Conservation (phyloP, 1,139 yeast species). For the Maudiozyma humilis region DNA sequence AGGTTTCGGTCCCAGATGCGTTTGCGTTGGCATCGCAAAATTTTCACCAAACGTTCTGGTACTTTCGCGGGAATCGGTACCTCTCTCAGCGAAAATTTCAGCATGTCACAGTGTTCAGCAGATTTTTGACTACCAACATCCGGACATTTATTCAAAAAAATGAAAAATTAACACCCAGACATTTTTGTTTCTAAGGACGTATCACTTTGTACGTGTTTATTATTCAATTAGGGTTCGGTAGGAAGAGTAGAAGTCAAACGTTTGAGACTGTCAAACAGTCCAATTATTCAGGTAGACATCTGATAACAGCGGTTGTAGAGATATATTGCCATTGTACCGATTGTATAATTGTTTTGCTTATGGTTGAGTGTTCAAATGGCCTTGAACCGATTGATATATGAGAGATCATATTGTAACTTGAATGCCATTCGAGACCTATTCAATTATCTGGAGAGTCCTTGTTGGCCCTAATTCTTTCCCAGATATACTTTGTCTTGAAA, state of each 20-base stretch:
- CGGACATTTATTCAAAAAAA: conserved; percentile 7
- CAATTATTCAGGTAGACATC: background rate
- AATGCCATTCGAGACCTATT: too few species aligned
- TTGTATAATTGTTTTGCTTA: too few species aligned
- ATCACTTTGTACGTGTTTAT: background rate
- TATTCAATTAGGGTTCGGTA: background rate
- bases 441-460: conserved; percentile 1
- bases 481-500: conserved; percentile 26
- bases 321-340: too few species aligned
- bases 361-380: too few species aligned
- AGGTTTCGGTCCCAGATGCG: background rate
- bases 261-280: too few species aligned
- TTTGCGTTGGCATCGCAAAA: conserved; percentile 8
- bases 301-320: background rate
- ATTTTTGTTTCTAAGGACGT: background rate
- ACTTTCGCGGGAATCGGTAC: conserved; percentile 16
- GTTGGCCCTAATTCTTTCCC: conserved; percentile 20
- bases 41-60: conserved; percentile 22
- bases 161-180: background rate
- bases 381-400: too few species aligned
- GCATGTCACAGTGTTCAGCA: conserved; percentile 8
- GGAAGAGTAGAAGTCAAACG: too few species aligned
- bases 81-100: conserved; percentile 16
- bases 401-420: too few species aligned
- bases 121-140: conserved; percentile 13